Conservation (phyloP, 208 protist species). For the Trypanosoma brucei region DNA sequence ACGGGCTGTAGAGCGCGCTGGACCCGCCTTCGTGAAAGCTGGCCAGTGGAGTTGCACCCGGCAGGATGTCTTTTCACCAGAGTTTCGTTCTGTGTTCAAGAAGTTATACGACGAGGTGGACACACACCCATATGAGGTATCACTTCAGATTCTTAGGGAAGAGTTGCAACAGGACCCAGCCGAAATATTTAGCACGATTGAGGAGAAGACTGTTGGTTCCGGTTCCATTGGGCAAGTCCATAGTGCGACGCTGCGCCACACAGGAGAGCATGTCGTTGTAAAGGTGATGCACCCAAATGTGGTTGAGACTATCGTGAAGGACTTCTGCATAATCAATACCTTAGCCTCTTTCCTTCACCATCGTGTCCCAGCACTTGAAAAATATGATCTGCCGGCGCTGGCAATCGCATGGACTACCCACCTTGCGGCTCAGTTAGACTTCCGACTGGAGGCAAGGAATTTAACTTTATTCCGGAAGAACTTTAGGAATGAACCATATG, state of each 20-base stretch:
- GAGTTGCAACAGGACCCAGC: constrained; percentile 59
- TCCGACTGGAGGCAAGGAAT: constrained; percentile 87
- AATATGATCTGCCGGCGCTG: constrained; percentile 61
- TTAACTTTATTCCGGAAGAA: constrained; percentile 79
- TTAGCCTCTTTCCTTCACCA: constrained; percentile 37
- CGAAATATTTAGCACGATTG: constrained; percentile 65
- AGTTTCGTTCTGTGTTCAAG: constrained; percentile 73
- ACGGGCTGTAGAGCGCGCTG: constrained; percentile 65
- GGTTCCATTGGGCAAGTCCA: constrained; percentile 92
- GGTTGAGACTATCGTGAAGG: constrained; percentile 78
- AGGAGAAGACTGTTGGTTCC: constrained; percentile 67
- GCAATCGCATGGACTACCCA: constrained; percentile 72
- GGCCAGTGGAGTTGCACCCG: constrained; percentile 90
- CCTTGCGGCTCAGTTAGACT: constrained; percentile 86
- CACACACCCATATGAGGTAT: constrained; percentile 62
- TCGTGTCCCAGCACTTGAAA: constrained; percentile 32
- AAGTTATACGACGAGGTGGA: constrained; percentile 78
- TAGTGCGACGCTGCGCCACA: constrained; percentile 60
- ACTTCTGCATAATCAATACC: constrained; percentile 76
- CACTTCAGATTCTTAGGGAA: constrained; percentile 67
- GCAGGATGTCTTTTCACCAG: constrained; percentile 80
- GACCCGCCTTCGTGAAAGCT: constrained; percentile 88
- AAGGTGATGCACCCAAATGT: constrained; percentile 90
- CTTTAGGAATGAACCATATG: constrained; percentile 69
- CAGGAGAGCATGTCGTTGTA: constrained; percentile 63